Percentiles rank a stretch among this genome's conserved stretches.
Conservation (phyloP, 257 asterid genomes). For the Ocimum tenuiflorum region DNA sequence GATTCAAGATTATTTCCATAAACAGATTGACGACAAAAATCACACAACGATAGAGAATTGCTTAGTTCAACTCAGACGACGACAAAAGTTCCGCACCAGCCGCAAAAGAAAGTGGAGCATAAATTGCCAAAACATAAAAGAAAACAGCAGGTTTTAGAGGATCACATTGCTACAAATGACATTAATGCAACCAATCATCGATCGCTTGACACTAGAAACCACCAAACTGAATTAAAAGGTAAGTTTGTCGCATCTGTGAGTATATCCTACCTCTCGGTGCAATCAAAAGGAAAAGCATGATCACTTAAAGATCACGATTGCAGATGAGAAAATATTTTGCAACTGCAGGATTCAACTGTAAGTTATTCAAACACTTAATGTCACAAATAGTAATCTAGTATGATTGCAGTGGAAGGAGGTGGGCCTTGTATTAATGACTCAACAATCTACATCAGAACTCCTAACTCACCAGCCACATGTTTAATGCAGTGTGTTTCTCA, state of each 20-base stretch:
- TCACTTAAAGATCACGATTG: not conserved
- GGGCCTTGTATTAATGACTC: not conserved
- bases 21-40: slow-evolving; percentile 10
- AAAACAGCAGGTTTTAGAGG: not conserved
- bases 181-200: not conserved
- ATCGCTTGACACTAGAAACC: not conserved
- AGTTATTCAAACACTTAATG: not conserved
- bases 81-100: slow-evolving; percentile 17
- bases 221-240: not conserved
- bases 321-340: not conserved
- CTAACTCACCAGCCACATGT: too few relatives aligned
- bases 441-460: too few relatives aligned
- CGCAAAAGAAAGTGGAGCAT: not conserved
- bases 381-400: not conserved
- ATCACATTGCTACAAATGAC: not conserved
- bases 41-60: not conserved
- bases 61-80: slow-evolving; percentile 4
- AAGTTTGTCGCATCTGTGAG: not conserved
- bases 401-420: not conserved
- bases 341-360: not conserved
- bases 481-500: too few relatives aligned
- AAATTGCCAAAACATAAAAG: not conserved
- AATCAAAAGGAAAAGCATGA: slow-evolving; percentile 4
- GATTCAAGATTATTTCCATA: not conserved
- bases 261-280: not conserved